Conservation (phyloP, 345 rosid species). For the Anacardium occidentale region DNA sequence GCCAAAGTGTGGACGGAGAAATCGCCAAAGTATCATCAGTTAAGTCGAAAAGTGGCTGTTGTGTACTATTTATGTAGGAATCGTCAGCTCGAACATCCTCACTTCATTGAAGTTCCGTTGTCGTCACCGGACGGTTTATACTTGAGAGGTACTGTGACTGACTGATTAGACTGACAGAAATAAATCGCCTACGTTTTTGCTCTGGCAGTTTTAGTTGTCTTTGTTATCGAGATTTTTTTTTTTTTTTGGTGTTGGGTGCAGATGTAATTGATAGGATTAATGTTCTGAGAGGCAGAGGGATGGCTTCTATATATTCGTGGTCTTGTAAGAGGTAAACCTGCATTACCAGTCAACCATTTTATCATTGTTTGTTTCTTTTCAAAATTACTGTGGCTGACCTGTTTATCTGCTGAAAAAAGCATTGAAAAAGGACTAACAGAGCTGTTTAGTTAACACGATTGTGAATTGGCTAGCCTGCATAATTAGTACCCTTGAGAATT, state of each 20-base stretch:
- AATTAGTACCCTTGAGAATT: not conserved
- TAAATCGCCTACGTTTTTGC: not conserved
- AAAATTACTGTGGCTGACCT: not conserved
- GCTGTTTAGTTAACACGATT: not conserved
- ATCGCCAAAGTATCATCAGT: slow-evolving; percentile 82
- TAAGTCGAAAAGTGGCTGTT: slow-evolving; percentile 71
- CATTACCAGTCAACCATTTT: not conserved
- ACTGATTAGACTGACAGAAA: not conserved
- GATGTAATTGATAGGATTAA: slow-evolving; percentile 88
- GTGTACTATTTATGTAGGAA: slow-evolving; percentile 89
- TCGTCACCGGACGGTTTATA: slow-evolving; percentile 76
- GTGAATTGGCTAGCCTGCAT: not conserved
- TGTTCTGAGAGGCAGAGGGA: slow-evolving; percentile 89
- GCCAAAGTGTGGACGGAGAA: slow-evolving; percentile 95
- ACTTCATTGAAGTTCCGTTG: slow-evolving; percentile 81
- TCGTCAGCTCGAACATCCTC: slow-evolving; percentile 97
- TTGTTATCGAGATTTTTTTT: slow-evolving; percentile 3
- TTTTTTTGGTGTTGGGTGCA: slow-evolving; percentile 25
- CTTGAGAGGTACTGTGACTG: slow-evolving; percentile 55
- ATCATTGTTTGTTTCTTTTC: not conserved
- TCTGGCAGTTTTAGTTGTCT: not conserved
- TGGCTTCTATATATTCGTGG: slow-evolving; percentile 93
- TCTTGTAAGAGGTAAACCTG: slow-evolving; percentile 70
- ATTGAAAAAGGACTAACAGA: slow-evolving; percentile 3
- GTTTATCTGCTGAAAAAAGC: slow-evolving; percentile 19